Percentiles rank a stretch among this genome's conserved stretches.
These are phyloP conservation scores for Chaetomiaceae sp. DNA, from an alignment of 2,329 filamentous ascomycete species.

Conservation along the genomic window DNA sequence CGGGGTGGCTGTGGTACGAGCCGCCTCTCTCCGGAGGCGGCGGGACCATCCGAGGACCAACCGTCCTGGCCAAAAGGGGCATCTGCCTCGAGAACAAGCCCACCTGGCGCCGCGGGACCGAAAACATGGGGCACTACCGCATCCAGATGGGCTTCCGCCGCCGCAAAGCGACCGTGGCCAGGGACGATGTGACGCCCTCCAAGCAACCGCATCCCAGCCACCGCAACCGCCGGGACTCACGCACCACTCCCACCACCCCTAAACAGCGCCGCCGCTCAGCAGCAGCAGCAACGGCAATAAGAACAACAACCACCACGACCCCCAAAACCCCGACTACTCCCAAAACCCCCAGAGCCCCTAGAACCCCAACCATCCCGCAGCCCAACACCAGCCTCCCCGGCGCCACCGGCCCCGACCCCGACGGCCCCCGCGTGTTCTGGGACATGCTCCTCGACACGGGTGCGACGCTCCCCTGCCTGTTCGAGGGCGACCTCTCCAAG, in stretches of 20 bases:
- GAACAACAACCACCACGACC: not conserved
- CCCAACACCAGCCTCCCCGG: not conserved
- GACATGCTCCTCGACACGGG: slow-evolving; percentile 40
- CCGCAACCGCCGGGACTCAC: no score
- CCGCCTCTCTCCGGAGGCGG: slow-evolving; percentile 34
- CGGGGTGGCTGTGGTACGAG: slow-evolving; percentile 44
- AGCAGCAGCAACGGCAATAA: no score
- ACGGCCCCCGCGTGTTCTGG: slow-evolving; percentile 30
- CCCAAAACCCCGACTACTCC: not conserved
- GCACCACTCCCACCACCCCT: not conserved
- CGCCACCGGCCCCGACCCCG: slow-evolving; percentile 8
- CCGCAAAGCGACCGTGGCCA: slow-evolving; percentile 18
- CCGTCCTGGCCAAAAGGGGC: slow-evolving; percentile 30
- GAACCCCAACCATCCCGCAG: not conserved
- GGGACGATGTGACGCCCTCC: not conserved
- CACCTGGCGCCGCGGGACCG: slow-evolving; percentile 20
- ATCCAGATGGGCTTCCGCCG: slow-evolving; percentile 30
- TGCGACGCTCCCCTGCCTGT: slow-evolving; percentile 38
- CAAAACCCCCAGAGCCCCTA: not conserved
- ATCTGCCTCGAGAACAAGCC: slow-evolving; percentile 25
- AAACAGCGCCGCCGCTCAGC: not conserved
- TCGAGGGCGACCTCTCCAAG: slow-evolving; percentile 31
- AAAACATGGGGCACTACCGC: slow-evolving; percentile 31
- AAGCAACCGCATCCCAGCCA: not conserved
- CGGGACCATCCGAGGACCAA: slow-evolving; percentile 16